Percentiles rank a stretch among this genome's conserved stretches.
phyloP scores from a whole-genome alignment of 1,284 basidiomycete genomes.

The Wallemia mellicola region DNA sequence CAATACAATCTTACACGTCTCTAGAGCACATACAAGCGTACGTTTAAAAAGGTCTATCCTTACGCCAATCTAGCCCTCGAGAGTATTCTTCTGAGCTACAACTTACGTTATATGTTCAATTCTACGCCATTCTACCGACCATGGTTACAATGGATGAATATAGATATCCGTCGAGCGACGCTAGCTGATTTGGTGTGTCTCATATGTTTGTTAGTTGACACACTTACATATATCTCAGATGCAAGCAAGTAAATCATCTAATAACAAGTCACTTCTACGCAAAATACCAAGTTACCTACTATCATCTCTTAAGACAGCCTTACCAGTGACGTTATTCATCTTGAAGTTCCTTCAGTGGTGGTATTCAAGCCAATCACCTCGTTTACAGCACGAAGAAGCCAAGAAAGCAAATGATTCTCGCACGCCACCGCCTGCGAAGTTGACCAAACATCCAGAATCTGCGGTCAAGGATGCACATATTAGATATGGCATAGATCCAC shows the following conservation, averaged over 20 bases:
- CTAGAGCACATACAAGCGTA: constrained; percentile 3
- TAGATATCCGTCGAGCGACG: constrained; percentile 47
- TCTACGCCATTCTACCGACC: constrained; percentile 64
- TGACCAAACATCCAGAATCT: constrained; percentile 37
- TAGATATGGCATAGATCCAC: constrained; percentile 49
- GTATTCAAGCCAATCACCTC: constrained; percentile 83
- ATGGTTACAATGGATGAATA: constrained; percentile 56
- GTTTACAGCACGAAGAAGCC: constrained; percentile 24
- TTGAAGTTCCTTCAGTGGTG: constrained; percentile 98
- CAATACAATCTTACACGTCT: constrained; percentile 1
- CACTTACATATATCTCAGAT: not conserved
- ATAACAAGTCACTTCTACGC: not conserved
- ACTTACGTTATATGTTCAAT: constrained; percentile 72
- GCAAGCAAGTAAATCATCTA: not conserved
- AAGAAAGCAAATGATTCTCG: constrained; percentile 28
- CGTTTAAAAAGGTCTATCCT: constrained; percentile 47
- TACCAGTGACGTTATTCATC: constrained; percentile 79
- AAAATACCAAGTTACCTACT: constrained; percentile 2
- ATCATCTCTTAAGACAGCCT: constrained; percentile 37
- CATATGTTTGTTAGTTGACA: not conserved
- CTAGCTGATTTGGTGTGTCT: constrained; percentile 27
- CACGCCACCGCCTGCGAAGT: constrained; percentile 40
- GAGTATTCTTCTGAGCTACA: constrained; percentile 48
- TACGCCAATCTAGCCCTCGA: constrained; percentile 50
- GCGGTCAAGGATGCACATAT: constrained; percentile 24